Evolutionary conservation across 177 flowering plant species (phyloP), one percentile per base, ranked within the genome.

Genomic region (Telopea speciosissima): DNA sequence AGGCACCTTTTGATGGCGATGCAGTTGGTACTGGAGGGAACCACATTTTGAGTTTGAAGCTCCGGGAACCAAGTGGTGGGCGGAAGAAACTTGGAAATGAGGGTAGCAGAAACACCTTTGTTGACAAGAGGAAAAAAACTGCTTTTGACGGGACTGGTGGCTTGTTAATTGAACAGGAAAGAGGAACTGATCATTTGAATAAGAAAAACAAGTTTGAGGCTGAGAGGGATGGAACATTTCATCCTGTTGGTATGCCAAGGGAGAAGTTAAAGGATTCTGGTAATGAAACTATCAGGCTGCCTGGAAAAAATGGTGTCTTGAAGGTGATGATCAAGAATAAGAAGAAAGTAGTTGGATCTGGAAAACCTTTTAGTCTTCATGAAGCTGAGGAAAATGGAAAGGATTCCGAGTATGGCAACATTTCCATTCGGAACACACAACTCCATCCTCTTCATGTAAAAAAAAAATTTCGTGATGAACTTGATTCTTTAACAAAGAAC

Each of bases 281-380:
- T 49, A 82, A 81, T 72, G 84, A 81, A 67, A 74, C 88, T 66
- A 83, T 89, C 54, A 82, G 91, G 77, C 72, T 91, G 65, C 92
- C 89, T 75, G 95, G 96, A 5, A 89, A 88, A 78, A 86, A 89
- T 78, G 97, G 97, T 69, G 96, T 90, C 49, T 76, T 88, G 70
- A 92, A 92, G 79, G 88, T 89, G 74, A 83, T 81, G 88, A 81
- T 85, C 19, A 89, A 86, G 24, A 85, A 81, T 75, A 86, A 85
- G 69, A 85, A 81, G 63, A 81, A 77, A 75, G 65, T 74, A 24
- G 81, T 68, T 65, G 82, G 67, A 36, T 66, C 77, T 62, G 69
- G 71, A 36, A 77, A 75, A 58, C 66, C 8, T 22, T 82, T 60
- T 75, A 76, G 73, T 67, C 70, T 11, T 24, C 63, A 5, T 67